phyloP scores from a whole-genome alignment of 2,329 filamentous ascomycete genomes.

The Trichoderma sp. region DNA sequence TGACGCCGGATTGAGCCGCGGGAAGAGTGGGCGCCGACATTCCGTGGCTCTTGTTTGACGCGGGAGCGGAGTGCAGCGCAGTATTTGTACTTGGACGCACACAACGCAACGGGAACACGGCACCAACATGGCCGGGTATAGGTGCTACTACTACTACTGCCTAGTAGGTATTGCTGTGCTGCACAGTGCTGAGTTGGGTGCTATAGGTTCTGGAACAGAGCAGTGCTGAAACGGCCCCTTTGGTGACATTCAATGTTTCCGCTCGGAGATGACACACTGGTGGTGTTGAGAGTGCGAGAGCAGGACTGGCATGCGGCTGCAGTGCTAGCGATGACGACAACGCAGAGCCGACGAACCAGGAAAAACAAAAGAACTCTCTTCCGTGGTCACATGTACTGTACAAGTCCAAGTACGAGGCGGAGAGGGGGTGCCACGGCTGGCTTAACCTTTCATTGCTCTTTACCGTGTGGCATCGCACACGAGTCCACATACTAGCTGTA shows the following conservation, averaged over 20 bases:
- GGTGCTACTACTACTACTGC: no score
- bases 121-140: background rate
- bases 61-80: background rate
- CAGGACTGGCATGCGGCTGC: background rate
- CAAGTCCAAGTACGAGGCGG: background rate
- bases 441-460: conserved; percentile 16
- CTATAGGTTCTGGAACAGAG: background rate
- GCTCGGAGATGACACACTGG: background rate
- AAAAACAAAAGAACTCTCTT: background rate
- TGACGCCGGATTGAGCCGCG: background rate
- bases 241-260: background rate
- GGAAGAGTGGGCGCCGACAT: background rate
- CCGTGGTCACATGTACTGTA: background rate
- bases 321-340: conserved; percentile 1
- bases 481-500: background rate
- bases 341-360: background rate
- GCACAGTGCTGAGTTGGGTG: no score
- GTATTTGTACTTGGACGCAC: background rate
- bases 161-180: no score
- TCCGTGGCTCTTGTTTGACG: background rate
- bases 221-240: conserved; percentile 3
- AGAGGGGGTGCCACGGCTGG: background rate
- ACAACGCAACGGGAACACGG: background rate
- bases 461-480: background rate
- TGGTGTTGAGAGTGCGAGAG: background rate